Base-by-base conservation (phyloP, 2,329 filamentous ascomycete genomes). In the Orbilia brochopaga region DNA sequence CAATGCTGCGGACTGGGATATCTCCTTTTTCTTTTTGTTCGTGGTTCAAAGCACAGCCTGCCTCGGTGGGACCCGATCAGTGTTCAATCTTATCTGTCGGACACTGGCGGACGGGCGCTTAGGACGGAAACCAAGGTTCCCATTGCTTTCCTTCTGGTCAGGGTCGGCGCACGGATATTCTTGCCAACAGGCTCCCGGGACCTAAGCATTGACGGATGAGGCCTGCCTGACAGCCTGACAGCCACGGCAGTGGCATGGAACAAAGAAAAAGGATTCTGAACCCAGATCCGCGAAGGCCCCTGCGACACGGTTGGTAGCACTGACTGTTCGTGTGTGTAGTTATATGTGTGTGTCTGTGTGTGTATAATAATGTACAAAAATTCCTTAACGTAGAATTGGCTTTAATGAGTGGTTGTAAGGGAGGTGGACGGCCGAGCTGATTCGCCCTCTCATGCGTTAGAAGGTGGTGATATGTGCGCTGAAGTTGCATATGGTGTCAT, bases 51-150 rank as follows among this genome's bases (percentile, higher is more conserved):
- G 23, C 48, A 62, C 6, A 44, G 40, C 35, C 17, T 27, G 40
- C 35, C 17, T 27, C 17, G 52, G 51, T 46, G 44, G n/a, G 35
- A 46, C 52, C 40, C 61, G 52, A 50, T 53, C 17, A 19, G 35
- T 40, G 40, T 53, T 70, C 66, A 70, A 70, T 70, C 66, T 70
- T 70, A 70, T 70, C 66, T 59, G 53, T 62, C 59, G 66, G 66
- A 59, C 53, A 57, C 48, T 59, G 53, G 44, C 44, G 66, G 58
- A 64, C 66, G 66, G 66, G 66, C 66, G 66, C 59, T 70, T 70
- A 70, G 58, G 57, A 59, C 63, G 63, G 66, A 59, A 48, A 48
- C 44, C 44, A 48, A 48, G 44, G 19, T 48, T 70, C 58, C 66
- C 66, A 58, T 69, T 17, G 4, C n/a, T 8, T 32, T 56, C 48